Percentiles rank a stretch among this genome's conserved stretches.
Conservation (phyloP, 495 filamentous ascomycete genomes). For the Xylaria intraflava region DNA sequence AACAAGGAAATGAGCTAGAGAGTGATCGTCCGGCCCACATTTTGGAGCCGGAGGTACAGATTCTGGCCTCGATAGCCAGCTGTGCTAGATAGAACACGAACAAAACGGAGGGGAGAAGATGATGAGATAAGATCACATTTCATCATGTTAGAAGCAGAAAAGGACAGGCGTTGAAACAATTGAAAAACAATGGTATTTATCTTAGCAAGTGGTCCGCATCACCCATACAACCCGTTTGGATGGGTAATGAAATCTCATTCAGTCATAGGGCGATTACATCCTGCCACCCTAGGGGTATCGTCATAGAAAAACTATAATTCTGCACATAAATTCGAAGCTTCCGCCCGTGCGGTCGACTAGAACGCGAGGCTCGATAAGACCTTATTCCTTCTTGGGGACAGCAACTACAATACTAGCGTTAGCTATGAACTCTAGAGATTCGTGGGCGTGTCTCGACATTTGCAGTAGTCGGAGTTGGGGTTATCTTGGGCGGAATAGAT, state of each 20-base stretch:
- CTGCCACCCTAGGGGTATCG: conserved; percentile 22
- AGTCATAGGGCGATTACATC: conserved; percentile 14
- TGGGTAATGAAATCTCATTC: conserved; percentile 4
- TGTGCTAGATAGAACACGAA: background rate
- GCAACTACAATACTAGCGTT: conserved; percentile 1
- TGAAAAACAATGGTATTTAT: conserved; percentile 12
- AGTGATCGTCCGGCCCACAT: no score
- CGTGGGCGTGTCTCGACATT: background rate
- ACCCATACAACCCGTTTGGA: conserved; percentile 2
- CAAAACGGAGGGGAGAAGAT: background rate
- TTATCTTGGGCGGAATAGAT: background rate
- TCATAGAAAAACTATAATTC: conserved; percentile 16
- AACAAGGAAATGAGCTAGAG: no score
- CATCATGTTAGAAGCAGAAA: background rate
- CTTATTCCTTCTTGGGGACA: conserved; percentile 26
- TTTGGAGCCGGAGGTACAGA: no score
- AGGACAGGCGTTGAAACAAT: background rate
- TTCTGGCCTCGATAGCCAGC: background rate
- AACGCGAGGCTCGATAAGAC: conserved; percentile 6
- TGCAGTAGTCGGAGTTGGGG: background rate
- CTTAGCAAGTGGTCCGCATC: conserved; percentile 11
- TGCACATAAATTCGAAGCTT: conserved; percentile 6
- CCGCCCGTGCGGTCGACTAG: background rate
- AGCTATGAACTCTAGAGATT: background rate
- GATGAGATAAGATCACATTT: background rate